Conservation (phyloP, 2,329 filamentous ascomycete genomes). For the Xylariaceae sp. region DNA sequence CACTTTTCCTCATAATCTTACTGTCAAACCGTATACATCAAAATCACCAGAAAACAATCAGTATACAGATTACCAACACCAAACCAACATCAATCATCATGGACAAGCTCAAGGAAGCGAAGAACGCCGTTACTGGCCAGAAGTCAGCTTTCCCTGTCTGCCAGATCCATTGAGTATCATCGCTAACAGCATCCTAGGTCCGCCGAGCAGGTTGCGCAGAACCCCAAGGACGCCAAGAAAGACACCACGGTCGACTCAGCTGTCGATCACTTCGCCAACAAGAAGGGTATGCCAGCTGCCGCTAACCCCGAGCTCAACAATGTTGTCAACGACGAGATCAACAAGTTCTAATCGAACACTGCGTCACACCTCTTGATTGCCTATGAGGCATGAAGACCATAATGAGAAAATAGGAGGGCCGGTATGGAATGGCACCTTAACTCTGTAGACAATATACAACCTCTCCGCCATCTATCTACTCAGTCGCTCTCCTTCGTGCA, state of each 20-base stretch:
- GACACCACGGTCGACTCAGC: slow-evolving; percentile 35
- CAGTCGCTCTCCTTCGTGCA: slow-evolving; percentile 7
- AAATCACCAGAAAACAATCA: too few relatives aligned
- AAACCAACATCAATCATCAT: slow-evolving; percentile 11
- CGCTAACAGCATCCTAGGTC: slow-evolving; percentile 16
- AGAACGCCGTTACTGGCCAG: slow-evolving; percentile 30
- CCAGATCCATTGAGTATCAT: neutral
- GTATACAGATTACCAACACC: neutral
- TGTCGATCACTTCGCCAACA: slow-evolving; percentile 30
- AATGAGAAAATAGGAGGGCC: too few relatives aligned
- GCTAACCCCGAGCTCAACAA: slow-evolving; percentile 34
- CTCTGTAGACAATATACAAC: neutral
- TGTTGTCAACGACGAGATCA: slow-evolving; percentile 32
- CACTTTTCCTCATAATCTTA: too few relatives aligned
- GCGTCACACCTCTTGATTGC: neutral
- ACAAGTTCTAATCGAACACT: slow-evolving; percentile 21
- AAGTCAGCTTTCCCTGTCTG: slow-evolving; percentile 3
- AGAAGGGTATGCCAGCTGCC: slow-evolving; percentile 31
- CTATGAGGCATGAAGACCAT: too few relatives aligned
- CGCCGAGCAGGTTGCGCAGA: slow-evolving; percentile 28
- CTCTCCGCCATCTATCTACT: neutral
- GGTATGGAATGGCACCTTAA: too few relatives aligned
- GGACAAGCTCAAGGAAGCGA: slow-evolving; percentile 30
- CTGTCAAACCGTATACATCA: too few relatives aligned
- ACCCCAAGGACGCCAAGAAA: slow-evolving; percentile 27